Evolutionary conservation across 352 stramenopile genomes (phyloP), one percentile per base, ranked within the genome.

Genomic region (Globisporangium acanthophoron): DNA sequence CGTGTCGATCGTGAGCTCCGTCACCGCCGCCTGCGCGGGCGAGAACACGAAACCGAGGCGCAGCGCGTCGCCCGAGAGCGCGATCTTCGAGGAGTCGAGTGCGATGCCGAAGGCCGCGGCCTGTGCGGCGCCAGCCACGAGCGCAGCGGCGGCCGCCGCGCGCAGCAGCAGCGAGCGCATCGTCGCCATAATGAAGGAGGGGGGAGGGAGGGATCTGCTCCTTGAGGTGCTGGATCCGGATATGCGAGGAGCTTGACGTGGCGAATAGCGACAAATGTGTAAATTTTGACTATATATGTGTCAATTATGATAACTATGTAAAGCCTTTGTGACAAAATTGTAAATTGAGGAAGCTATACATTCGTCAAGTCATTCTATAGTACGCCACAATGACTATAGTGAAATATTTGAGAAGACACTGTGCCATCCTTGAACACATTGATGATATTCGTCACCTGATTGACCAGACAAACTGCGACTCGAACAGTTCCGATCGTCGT

Each of bases 1-100:
- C 35, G 77, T 84, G 56, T 90, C 78, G 51, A 92, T 64, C 41
- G 70, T 78, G 52, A 92, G 49, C 27, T 83, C 68, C 63, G 70
- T 73, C 44, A 90, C 62, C n/a, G 71, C 62, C 3, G 69, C 54
- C 59, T 90, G 79, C 56, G 76, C 61, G 16, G 81, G 81, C 44
- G 77, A 73, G 50, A 88, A 67, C 29, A 77, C 39, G 24, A 92
- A 64, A 35, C 73, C 66, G 52, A 92, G 64, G 58, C 88, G 51
- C 63, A 83, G 61, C 53, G 68, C 65, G 24, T 71, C 69, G 3
- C 46, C 41, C 29, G 65, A 70, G 39, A 87, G 71, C 45, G 73
- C 57, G 56, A 88, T 67, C 54, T 76, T 85, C 44, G 70, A 67
- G 0, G 78, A 76, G 5, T 58, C 63, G 29, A 85, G 57, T 29